Evolutionary conservation across 169 alveolate genomes (phyloP).

Genomic region (Nephromyces sp.): DNA sequence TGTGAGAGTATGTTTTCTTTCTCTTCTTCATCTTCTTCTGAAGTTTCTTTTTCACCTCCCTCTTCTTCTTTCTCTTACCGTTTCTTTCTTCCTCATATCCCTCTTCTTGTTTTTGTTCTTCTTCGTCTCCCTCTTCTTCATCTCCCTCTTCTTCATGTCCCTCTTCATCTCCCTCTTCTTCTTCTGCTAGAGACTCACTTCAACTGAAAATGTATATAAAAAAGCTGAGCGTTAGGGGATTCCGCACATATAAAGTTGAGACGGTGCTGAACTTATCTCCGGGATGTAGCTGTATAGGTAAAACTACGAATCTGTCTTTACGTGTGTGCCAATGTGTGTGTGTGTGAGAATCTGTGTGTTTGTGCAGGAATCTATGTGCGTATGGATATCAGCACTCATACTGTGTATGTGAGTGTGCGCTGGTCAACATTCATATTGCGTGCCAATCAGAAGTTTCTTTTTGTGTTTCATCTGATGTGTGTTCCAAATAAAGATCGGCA

Average conservation of each 20-base stretch:
- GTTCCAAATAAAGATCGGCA: too few species aligned
- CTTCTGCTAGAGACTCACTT: background rate
- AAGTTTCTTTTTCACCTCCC: too few species aligned
- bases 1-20: too few species aligned
- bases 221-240: constrained; percentile 10
- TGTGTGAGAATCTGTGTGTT: background rate
- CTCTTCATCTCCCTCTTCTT: too few species aligned
- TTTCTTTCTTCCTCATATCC: too few species aligned
- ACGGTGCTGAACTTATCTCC: constrained; percentile 17
- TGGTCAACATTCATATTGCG: background rate
- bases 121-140: too few species aligned
- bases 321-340: background rate
- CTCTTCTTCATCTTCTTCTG: too few species aligned
- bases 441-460: background rate
- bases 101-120: too few species aligned
- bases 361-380: background rate
- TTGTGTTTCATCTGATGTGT: background rate
- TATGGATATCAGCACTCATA: background rate
- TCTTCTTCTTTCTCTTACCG: too few species aligned
- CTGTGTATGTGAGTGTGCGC: background rate
- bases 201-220: constrained; percentile 12
- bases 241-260: constrained; percentile 10
- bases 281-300: constrained; percentile 23
- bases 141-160: too few species aligned
- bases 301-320: background rate